Conservation (phyloP, 2,329 filamentous ascomycete genomes). For the Fusarium camptoceras region DNA sequence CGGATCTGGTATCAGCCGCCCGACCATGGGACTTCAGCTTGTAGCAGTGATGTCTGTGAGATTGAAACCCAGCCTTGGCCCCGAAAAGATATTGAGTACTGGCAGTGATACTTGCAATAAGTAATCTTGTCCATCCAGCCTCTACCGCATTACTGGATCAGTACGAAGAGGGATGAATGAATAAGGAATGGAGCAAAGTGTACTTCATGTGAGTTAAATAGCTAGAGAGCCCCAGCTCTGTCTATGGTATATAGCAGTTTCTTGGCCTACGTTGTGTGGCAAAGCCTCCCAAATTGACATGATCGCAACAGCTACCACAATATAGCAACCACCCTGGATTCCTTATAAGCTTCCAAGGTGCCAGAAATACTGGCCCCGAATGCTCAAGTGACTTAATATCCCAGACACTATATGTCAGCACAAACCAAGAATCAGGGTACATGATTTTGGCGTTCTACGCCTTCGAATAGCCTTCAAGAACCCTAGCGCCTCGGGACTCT, state of each 20-base stretch:
- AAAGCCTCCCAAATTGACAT: accelerated
- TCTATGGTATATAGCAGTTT: neutral
- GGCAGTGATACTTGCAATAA: accelerated
- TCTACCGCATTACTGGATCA: neutral
- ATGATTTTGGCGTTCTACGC: too few relatives aligned
- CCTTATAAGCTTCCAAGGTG: accelerated
- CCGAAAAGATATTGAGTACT: neutral
- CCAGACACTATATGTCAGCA: too few relatives aligned
- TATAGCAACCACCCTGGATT: accelerated
- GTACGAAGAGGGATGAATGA: neutral
- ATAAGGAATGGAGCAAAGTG: accelerated
- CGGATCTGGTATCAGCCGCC: neutral
- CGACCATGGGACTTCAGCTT: neutral
- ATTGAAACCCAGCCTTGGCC: neutral
- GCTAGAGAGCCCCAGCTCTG: neutral
- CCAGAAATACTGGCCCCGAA: too few relatives aligned
- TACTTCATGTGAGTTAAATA: neutral
- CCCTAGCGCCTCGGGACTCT: too few relatives aligned
- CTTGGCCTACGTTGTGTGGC: neutral
- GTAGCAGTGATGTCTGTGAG: neutral
- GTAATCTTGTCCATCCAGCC: neutral
- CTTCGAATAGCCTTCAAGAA: too few relatives aligned
- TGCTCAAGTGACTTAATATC: accelerated
- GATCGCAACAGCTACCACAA: neutral
- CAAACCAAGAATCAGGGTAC: too few relatives aligned